Conservation (phyloP, 257 asterid genomes). For the Pogostemon cablin region DNA sequence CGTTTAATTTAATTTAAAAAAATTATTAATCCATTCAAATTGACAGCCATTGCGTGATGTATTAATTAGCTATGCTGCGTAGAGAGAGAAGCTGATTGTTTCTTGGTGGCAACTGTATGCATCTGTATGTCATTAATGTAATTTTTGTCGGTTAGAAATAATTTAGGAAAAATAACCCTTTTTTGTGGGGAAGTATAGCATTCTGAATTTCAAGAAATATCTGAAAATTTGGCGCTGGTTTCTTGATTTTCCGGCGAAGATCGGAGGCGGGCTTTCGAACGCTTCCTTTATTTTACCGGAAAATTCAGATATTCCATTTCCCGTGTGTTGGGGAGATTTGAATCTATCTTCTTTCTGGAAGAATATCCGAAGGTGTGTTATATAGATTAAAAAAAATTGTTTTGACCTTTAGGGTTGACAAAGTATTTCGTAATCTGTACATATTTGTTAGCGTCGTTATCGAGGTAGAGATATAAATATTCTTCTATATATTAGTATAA, state of each 20-base stretch:
- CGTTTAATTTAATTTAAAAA: no score
- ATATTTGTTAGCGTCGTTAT: conserved; percentile 40
- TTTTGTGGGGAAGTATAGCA: conserved; percentile 30
- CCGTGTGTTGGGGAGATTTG: conserved; percentile 28
- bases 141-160: conserved; percentile 15
- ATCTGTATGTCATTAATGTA: conserved; percentile 39
- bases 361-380: conserved; percentile 11
- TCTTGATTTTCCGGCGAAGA: conserved; percentile 47
- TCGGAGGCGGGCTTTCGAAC: conserved; percentile 36
- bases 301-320: conserved; percentile 19
- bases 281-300: conserved; percentile 11
- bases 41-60: no score
- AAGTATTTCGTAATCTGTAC: conserved; percentile 33
- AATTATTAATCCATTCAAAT: no score
- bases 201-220: conserved; percentile 37
- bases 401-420: conserved; percentile 31
- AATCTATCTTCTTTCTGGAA: conserved; percentile 8
- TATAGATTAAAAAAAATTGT: background rate
- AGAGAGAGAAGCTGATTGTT: conserved; percentile 25
- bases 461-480: conserved; percentile 33
- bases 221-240: conserved; percentile 30
- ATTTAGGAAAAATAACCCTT: background rate
- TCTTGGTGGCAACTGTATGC: conserved; percentile 42
- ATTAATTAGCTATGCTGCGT: no score
- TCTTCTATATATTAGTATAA: conserved; percentile 21